Percentiles rank a stretch among this genome's conserved stretches.
Conservation (phyloP, 2,329 filamentous ascomycete genomes). For the Penicillium sumatraense region DNA sequence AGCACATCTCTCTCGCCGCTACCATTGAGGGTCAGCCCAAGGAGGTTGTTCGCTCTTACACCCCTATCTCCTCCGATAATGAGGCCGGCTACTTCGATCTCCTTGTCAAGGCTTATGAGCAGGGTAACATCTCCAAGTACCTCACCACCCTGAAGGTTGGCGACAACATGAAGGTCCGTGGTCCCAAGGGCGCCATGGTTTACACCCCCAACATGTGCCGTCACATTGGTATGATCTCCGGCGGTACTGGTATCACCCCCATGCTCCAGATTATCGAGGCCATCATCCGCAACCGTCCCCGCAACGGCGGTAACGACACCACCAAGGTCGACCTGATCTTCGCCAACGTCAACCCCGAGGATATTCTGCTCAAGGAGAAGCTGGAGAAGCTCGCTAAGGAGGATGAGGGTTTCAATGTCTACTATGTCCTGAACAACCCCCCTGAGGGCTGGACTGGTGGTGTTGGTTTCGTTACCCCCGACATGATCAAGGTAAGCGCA, state of each 20-base stretch:
- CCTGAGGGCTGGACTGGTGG: conserved; percentile 90
- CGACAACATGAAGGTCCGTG: conserved; percentile 85
- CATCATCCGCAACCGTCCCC: conserved; percentile 75
- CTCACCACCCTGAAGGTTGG: conserved; percentile 82
- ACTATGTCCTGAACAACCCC: conserved; percentile 97
- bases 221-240: conserved; percentile 97
- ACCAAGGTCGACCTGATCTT: conserved; percentile 96
- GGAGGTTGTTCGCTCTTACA: conserved; percentile 90
- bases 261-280: conserved; percentile 97
- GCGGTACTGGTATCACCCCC: conserved; percentile 95
- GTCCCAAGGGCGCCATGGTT: conserved; percentile 96
- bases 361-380: conserved; percentile 92
- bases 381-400: conserved; percentile 77
- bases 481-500: conserved; percentile 82
- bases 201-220: conserved; percentile 97
- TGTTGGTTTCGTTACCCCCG: conserved; percentile 90
- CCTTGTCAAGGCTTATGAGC: conserved; percentile 96
- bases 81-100: conserved; percentile 93
- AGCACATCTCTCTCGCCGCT: conserved; percentile 96
- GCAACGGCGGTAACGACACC: conserved; percentile 71
- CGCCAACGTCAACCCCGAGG: conserved; percentile 90
- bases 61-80: conserved; percentile 86
- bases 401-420: conserved; percentile 80
- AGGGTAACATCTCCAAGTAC: conserved; percentile 95
- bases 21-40: conserved; percentile 75